Conservation (phyloP, 2,329 filamentous ascomycete species). For the Fusarium transvaalense region DNA sequence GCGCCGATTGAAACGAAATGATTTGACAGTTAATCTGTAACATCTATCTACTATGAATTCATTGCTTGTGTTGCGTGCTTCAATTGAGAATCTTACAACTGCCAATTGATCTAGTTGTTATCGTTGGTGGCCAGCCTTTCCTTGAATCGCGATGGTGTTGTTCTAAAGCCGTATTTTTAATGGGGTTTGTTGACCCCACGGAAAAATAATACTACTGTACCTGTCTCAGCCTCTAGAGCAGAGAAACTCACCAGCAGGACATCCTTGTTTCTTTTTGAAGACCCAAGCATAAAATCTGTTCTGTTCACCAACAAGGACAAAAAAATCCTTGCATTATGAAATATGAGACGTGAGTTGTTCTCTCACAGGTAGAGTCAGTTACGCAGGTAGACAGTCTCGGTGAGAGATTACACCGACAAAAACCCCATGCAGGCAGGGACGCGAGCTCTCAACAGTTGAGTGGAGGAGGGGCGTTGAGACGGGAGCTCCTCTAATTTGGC, state of each 20-base stretch:
- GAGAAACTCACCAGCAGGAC: neutral
- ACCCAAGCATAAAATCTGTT: neutral
- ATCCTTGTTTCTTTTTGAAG: neutral
- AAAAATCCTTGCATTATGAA: slow-evolving; percentile 10
- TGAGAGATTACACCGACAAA: slow-evolving; percentile 40
- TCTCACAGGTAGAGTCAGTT: neutral
- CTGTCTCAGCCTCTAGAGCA: neutral
- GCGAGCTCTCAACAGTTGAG: slow-evolving; percentile 42
- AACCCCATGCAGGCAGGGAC: slow-evolving; percentile 27
- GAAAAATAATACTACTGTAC: slow-evolving; percentile 10
- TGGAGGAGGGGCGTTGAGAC: slow-evolving; percentile 38
- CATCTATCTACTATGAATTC: neutral
- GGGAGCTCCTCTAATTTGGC: slow-evolving; percentile 32
- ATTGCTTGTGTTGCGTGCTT: neutral
- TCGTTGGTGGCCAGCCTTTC: neutral
- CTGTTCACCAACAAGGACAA: neutral
- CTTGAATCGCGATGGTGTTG: slow-evolving; percentile 6
- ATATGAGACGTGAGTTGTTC: neutral
- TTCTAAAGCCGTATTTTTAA: slow-evolving; percentile 6
- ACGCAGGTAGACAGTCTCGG: slow-evolving; percentile 20
- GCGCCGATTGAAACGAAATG: slow-evolving; percentile 45
- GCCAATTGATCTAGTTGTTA: neutral
- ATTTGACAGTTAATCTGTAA: slow-evolving; percentile 40
- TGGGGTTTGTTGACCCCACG: slow-evolving; percentile 35
- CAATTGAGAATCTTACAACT: neutral